Conservation (phyloP, 495 filamentous ascomycete species). For the Tuber melanosporum region DNA sequence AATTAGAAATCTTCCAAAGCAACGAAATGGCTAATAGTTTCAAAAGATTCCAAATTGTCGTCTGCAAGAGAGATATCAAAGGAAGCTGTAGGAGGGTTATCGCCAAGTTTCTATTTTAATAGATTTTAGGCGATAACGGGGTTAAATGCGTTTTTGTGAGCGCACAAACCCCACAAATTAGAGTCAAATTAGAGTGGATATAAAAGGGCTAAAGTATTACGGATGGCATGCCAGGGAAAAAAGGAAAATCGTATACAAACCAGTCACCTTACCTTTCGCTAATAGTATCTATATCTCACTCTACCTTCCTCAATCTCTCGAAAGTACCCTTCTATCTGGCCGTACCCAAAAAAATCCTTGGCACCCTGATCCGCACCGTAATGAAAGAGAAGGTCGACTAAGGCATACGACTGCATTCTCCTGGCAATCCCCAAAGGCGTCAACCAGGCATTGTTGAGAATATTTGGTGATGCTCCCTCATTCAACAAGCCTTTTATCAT, state of each 20-base stretch:
- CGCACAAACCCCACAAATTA: not conserved
- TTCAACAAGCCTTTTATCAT: not conserved
- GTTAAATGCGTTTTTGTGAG: not conserved
- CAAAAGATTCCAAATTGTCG: not conserved
- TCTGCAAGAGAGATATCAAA: not conserved
- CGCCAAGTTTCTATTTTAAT: not conserved
- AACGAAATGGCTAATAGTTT: not conserved
- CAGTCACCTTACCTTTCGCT: not conserved
- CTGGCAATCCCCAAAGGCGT: not conserved
- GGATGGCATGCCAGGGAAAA: not conserved
- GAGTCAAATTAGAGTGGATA: not conserved
- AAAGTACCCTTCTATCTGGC: not conserved
- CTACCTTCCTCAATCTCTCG: not conserved
- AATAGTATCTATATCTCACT: not conserved
- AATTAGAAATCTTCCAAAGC: not conserved
- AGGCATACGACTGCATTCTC: not conserved
- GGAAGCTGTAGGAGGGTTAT: not conserved
- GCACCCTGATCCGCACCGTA: not conserved
- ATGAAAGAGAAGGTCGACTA: not conserved
- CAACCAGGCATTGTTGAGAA: not conserved
- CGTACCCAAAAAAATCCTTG: not conserved
- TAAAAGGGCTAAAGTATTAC: not conserved
- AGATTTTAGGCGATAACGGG: not conserved
- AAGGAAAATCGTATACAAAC: not conserved
- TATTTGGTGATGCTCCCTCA: not conserved